These are phyloP conservation scores for Penicillium longicatenatum DNA, from an alignment of 495 filamentous ascomycete genomes.

Conservation along the genomic window DNA sequence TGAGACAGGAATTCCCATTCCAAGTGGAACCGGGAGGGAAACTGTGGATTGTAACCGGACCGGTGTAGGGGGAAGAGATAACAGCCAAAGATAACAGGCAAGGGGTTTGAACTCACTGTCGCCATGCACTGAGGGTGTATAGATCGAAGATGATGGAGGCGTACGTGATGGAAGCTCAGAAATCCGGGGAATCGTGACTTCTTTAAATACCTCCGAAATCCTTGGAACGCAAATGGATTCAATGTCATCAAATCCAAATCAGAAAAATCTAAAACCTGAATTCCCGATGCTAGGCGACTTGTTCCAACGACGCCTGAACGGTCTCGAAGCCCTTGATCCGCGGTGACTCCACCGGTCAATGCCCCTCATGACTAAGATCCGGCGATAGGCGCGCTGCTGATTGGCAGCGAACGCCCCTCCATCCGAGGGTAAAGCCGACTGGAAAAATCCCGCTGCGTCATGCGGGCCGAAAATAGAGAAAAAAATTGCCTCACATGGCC, in stretches of 20 bases:
- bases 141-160: conserved; percentile 4
- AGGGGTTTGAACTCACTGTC: conserved; percentile 19
- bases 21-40: neutral
- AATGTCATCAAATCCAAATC: neutral
- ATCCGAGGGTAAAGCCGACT: conserved; percentile 26
- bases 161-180: neutral
- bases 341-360: conserved; percentile 17
- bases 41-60: neutral
- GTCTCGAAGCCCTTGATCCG: conserved; percentile 27
- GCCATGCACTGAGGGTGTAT: conserved; percentile 8
- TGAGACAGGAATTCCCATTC: neutral
- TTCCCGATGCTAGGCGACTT: conserved; percentile 9
- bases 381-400: conserved; percentile 20
- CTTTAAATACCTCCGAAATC: conserved; percentile 5
- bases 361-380: conserved; percentile 30
- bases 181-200: conserved; percentile 9
- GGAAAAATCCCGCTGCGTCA: conserved; percentile 36
- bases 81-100: conserved; percentile 13
- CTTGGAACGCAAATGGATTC: neutral
- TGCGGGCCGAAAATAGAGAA: conserved; percentile 32
- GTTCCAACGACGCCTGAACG: neutral
- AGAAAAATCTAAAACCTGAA: neutral
- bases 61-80: neutral
- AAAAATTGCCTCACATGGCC: conserved; percentile 26
- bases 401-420: conserved; percentile 27